A percentile compares a stretch with the other conserved stretches of the same genome.
Conservation (phyloP, 306 rosid genomes). For the Corylus americana region DNA sequence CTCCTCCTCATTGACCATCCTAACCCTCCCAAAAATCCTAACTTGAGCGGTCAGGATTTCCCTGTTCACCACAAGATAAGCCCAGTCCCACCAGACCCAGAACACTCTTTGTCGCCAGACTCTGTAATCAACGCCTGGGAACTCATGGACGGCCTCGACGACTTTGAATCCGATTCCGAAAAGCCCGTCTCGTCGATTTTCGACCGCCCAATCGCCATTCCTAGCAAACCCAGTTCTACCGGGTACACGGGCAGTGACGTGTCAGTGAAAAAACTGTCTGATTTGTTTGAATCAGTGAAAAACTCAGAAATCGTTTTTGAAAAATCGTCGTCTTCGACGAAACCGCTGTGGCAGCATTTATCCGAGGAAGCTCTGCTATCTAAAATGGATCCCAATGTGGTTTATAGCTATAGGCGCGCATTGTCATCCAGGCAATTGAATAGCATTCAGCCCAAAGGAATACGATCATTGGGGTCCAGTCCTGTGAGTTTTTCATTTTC, state of each 20-base stretch:
- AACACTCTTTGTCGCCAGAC: slow-evolving; percentile 63
- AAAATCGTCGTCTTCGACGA: slow-evolving; percentile 31
- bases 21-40: slow-evolving; percentile 36
- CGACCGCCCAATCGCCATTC: slow-evolving; percentile 20
- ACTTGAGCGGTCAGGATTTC: slow-evolving; percentile 19
- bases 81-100: slow-evolving; percentile 24
- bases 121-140: slow-evolving; percentile 96
- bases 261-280: slow-evolving; percentile 43
- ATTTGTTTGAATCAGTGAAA: slow-evolving; percentile 40
- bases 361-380: slow-evolving; percentile 78
- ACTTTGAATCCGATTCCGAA: slow-evolving; percentile 29
- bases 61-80: slow-evolving; percentile 2
- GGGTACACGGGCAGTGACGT: slow-evolving; percentile 56
- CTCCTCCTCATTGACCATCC: slow-evolving; percentile 54
- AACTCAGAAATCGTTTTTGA: slow-evolving; percentile 27
- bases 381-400: slow-evolving; percentile 76
- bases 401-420: slow-evolving; percentile 67
- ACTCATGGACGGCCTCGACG: slow-evolving; percentile 68
- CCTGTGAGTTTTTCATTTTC: slow-evolving; percentile 40
- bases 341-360: slow-evolving; percentile 85
- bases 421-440: slow-evolving; percentile 63
- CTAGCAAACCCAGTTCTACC: slow-evolving; percentile 41
- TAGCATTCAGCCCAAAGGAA: slow-evolving; percentile 23
- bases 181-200: slow-evolving; percentile 28
- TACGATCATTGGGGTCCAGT: slow-evolving; percentile 54